Conservation (phyloP, 495 filamentous ascomycete genomes). For the Platismatia glauca region DNA sequence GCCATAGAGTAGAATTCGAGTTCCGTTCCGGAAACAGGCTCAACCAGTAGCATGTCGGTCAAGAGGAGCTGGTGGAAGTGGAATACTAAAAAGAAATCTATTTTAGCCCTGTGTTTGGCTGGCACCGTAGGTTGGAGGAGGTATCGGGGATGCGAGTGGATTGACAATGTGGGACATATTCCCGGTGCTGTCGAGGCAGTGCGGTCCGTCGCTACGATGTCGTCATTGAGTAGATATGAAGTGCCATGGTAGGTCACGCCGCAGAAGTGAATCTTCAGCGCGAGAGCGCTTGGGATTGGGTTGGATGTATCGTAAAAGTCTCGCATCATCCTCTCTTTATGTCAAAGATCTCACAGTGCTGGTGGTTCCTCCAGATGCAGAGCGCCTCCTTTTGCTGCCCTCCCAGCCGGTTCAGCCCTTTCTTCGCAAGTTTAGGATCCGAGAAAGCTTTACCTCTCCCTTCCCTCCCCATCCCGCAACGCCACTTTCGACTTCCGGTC, state of each 20-base stretch:
- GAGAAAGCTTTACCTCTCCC: constrained; percentile 52
- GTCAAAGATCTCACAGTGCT: too few species aligned
- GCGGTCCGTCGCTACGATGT: constrained; percentile 20
- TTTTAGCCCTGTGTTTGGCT: constrained; percentile 39
- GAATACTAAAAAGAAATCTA: constrained; percentile 21
- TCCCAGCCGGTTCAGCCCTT: constrained; percentile 20
- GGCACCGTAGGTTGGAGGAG: constrained; percentile 40
- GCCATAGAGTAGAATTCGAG: not conserved
- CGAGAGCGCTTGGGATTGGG: too few species aligned
- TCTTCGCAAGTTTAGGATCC: constrained; percentile 56
- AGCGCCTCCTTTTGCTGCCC: constrained; percentile 30
- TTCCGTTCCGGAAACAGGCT: constrained; percentile 32
- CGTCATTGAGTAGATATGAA: constrained; percentile 20
- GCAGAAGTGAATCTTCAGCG: too few species aligned
- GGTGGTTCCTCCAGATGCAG: too few species aligned
- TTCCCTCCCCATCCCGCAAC: constrained; percentile 75
- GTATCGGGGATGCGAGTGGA: constrained; percentile 37
- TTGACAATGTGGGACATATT: constrained; percentile 43
- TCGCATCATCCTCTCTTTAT: too few species aligned
- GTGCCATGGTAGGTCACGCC: constrained; percentile 37
- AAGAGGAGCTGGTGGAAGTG: constrained; percentile 38
- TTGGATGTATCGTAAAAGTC: too few species aligned
- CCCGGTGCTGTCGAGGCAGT: constrained; percentile 42
- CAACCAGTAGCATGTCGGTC: constrained; percentile 36
- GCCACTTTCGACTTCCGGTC: constrained; percentile 64